Percentiles rank a stretch among this genome's conserved stretches.
These are phyloP conservation scores for Cyberlindnera lachancei DNA, from an alignment of 805 yeast genomes.

Conservation along the genomic window DNA sequence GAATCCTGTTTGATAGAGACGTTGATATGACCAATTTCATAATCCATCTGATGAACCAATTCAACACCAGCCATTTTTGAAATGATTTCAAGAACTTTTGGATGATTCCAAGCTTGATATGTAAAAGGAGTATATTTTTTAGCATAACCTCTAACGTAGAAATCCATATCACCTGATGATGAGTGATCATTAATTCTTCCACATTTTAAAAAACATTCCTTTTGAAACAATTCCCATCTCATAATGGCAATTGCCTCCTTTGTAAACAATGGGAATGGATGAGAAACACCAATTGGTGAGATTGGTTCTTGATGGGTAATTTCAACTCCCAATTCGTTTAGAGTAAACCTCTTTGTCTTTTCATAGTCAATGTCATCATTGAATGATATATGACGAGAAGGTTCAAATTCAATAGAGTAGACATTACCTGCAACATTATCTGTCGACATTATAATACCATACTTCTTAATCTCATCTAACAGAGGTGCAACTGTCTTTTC, in stretches of 20 bases:
- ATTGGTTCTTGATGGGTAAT: slow-evolving; percentile 36
- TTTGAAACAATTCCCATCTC: slow-evolving; percentile 46
- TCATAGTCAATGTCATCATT: slow-evolving; percentile 31
- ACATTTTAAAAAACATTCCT: slow-evolving; percentile 37
- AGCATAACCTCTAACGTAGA: slow-evolving; percentile 44
- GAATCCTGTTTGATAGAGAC: slow-evolving; percentile 32
- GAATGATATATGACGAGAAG: slow-evolving; percentile 30
- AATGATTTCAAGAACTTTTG: slow-evolving; percentile 45
- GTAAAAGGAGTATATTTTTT: slow-evolving; percentile 42
- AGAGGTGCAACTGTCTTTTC: slow-evolving; percentile 10
- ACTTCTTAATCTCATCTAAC: slow-evolving; percentile 8
- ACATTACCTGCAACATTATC: too few species aligned
- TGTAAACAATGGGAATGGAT: slow-evolving; percentile 55
- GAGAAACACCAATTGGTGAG: slow-evolving; percentile 47
- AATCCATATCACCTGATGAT: slow-evolving; percentile 40
- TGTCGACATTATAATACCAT: slow-evolving; percentile 18
- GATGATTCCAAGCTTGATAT: slow-evolving; percentile 52
- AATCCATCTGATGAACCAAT: slow-evolving; percentile 28
- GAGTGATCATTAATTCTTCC: slow-evolving; percentile 37
- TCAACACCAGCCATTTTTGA: slow-evolving; percentile 43
- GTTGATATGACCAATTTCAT: slow-evolving; percentile 49
- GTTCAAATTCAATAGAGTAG: slow-evolving; percentile 32
- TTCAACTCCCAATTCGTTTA: slow-evolving; percentile 42
- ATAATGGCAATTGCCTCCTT: slow-evolving; percentile 52
- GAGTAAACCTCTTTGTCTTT: slow-evolving; percentile 30